Conservation (phyloP, 1,284 basidiomycete species). For the Rugosomyces carneus region DNA sequence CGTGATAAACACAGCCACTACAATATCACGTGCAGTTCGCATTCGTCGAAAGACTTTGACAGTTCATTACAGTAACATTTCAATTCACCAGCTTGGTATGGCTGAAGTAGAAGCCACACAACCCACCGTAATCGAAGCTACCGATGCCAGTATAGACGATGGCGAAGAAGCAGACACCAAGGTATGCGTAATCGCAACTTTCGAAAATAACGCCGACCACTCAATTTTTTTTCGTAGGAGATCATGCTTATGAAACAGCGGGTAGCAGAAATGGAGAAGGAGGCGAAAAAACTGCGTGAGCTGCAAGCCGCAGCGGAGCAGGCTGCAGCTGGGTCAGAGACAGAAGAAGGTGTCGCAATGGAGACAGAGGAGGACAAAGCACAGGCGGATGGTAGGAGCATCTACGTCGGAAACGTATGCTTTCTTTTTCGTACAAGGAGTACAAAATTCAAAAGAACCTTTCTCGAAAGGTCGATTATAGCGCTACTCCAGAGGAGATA, state of each 20-base stretch:
- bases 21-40: constrained; percentile 18
- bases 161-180: constrained; percentile 55
- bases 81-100: constrained; percentile 21
- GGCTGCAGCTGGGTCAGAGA: constrained; percentile 35
- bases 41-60: constrained; percentile 13
- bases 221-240: constrained; percentile 42
- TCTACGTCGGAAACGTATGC: constrained; percentile 96
- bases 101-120: constrained; percentile 37
- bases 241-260: constrained; percentile 88
- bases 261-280: constrained; percentile 89
- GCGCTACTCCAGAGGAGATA: constrained; percentile 96
- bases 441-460: constrained; percentile 4
- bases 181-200: constrained; percentile 24
- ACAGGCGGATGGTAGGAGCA: constrained; percentile 79
- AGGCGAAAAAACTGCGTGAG: constrained; percentile 84
- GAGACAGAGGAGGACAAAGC: constrained; percentile 75
- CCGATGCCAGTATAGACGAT: constrained; percentile 43
- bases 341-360: constrained; percentile 43
- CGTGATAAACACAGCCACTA: constrained; percentile 9
- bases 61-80: neutral
- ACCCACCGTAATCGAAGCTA: constrained; percentile 27
- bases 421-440: constrained; percentile 7
- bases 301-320: constrained; percentile 85
- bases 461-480: constrained; percentile 84
- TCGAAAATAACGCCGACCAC: neutral